Evolutionary conservation across 2,329 filamentous ascomycete genomes (phyloP), one percentile per base, ranked within the genome.

Genomic region (Beauveria sp.): DNA sequence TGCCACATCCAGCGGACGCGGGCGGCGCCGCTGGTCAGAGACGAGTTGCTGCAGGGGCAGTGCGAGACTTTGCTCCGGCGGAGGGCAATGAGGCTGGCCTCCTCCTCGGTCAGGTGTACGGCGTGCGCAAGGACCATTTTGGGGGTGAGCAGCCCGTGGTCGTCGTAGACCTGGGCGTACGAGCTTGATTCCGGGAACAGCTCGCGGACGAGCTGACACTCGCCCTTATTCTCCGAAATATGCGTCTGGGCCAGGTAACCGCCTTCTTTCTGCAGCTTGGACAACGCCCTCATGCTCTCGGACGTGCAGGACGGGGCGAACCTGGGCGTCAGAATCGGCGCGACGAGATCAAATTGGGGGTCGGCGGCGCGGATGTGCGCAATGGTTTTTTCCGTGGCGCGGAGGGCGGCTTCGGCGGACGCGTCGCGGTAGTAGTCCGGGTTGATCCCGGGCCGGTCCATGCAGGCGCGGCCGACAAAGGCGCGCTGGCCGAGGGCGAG

Each of bases 401-500:
- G 67, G 0, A 91, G 61, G 0, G 86, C 81, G 26, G 80, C 77
- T 2, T 83, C 82, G 0, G 86, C 75, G 18, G 83, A 86, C 62
- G 83, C 83, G 72, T 99, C 95, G 24, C 86, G 82, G 76, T 98
- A 98, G 77, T 88, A 90, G 1, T 83, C 81, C 0, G 93, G 93
- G 43, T 86, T 88, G 5, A 89, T 75, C 0, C 76, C 72, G 0
- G 74, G 73, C 34, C 83, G 82, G 73, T 98, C 91, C 95, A 99
- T 98, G 79, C 93, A 97, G n/a, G 96, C 90, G 46, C 95, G 83
- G 38, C 95, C 95, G 46, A 99, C 84, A 66, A 98, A 90, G 7
- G 95, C 95, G 59, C 95, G 83, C 76, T 99, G 95, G 50, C 95
- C 95, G 28, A 84, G 78, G 0, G 77, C 72, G n/a, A 90, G 80